A percentile compares a stretch with the other conserved stretches of the same genome.
phyloP scores from a whole-genome alignment of 306 rosid species.

The Cucurbita ficifolia region DNA sequence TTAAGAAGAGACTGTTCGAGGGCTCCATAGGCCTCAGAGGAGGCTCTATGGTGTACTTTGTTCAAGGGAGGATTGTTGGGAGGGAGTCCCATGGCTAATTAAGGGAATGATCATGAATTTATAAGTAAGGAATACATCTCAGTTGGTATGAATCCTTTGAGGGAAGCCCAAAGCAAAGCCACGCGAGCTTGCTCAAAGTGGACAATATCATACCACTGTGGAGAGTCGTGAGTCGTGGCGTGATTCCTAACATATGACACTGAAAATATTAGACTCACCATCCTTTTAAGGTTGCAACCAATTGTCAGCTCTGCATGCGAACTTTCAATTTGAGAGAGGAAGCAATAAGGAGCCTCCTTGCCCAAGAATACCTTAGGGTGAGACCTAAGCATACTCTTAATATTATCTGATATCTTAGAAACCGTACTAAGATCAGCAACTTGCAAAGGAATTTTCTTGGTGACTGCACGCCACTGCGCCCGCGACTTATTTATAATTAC shows the following conservation, averaged over 20 bases:
- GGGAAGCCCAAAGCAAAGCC: too few relatives aligned
- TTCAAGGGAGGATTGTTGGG: too few relatives aligned
- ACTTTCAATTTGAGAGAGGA: slow-evolving; percentile 56
- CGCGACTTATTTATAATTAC: slow-evolving; percentile 85
- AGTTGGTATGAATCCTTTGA: neutral
- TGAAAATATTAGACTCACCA: slow-evolving; percentile 29
- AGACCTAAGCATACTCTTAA: slow-evolving; percentile 53
- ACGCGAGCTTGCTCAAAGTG: too few relatives aligned
- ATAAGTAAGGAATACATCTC: neutral
- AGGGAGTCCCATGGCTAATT: too few relatives aligned
- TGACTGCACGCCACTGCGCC: slow-evolving; percentile 56
- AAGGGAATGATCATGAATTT: too few relatives aligned
- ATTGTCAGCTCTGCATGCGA: slow-evolving; percentile 56
- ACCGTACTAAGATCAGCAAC: slow-evolving; percentile 47
- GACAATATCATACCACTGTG: too few relatives aligned
- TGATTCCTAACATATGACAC: neutral
- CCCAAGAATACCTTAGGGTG: slow-evolving; percentile 62
- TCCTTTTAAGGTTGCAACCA: slow-evolving; percentile 67
- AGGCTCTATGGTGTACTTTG: too few relatives aligned
- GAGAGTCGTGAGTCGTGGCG: too few relatives aligned
- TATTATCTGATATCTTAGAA: slow-evolving; percentile 43
- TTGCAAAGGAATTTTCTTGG: slow-evolving; percentile 51
- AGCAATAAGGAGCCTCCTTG: slow-evolving; percentile 70
- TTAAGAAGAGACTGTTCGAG: too few relatives aligned
- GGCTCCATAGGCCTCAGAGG: too few relatives aligned